Evolutionary conservation across 352 stramenopile species (phyloP), one percentile per base, ranked within the genome.

Genomic region (Pythium insidiosum): DNA sequence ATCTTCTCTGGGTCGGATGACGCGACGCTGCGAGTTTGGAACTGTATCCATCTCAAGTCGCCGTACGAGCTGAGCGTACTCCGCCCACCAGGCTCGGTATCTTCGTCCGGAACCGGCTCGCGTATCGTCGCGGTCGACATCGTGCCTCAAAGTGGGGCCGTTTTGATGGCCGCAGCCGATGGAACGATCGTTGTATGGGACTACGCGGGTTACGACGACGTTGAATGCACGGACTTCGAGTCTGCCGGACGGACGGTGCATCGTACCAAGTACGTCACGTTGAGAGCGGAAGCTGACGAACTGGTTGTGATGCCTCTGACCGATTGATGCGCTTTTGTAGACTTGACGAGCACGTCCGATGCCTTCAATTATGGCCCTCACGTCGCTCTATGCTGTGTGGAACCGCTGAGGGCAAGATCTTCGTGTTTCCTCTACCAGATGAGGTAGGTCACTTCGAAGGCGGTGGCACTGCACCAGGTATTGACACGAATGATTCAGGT

Each of bases 1-100:
- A 52, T 90, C n/a, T 84, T 85, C 53, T 86, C 77, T 0, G 70
- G 74, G 15, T 90, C 77, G 1, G 77, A 90, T 12, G 77, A 90
- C 36, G 52, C 53, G 10, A 52, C 68, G 1, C 40, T 90, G 38
- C 56, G 60, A 5, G 80, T 90, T 39, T 90, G 72, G 77, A 90
- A 90, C 41, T 52, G 75, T 19, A 47, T 79, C 12, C 47, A 71
- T 15, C 40, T 67, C 7, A 20, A 49, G 6, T 51, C 71, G 20
- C 53, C 66, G 12, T 90, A 90, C 38, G 69, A 86, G 38, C 36
- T 88, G 3, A 69, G 66, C 5, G 48, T 68, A 9, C 52, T 89
- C 11, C 64, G 65, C 2, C 60, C 58, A 15, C 69, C 66, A 4
- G 61, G 50, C 2, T 16, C 53, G 10, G 63, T 41, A 1, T 63